Evolutionary conservation across 345 rosid species (phyloP).

Genomic region (Lumnitzera racemosa): DNA sequence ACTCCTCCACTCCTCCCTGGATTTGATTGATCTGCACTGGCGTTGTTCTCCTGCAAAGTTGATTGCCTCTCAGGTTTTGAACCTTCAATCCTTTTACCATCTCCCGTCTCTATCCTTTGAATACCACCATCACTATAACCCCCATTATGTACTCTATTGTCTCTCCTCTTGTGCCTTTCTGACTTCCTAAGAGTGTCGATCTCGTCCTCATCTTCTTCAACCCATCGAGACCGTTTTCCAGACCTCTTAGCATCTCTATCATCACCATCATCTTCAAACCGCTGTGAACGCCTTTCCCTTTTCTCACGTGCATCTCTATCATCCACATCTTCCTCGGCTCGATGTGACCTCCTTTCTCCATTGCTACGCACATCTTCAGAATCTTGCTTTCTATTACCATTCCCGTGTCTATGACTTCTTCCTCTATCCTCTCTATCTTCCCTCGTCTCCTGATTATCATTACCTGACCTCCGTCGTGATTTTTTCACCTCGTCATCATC

Average conservation of each 20-base stretch:
- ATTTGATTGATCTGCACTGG: conserved; percentile 19
- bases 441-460: conserved; percentile 6
- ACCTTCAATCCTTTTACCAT: conserved; percentile 20
- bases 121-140: too few relatives aligned
- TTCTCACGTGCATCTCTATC: conserved; percentile 11
- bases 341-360: conserved; percentile 19
- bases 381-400: conserved; percentile 18
- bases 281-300: background rate
- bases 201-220: conserved; percentile 19
- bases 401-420: conserved; percentile 14
- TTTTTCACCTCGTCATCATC: conserved; percentile 3
- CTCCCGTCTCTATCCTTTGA: conserved; percentile 23
- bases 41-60: conserved; percentile 25
- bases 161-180: too few relatives aligned
- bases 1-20: conserved; percentile 76
- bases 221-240: conserved; percentile 22
- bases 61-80: conserved; percentile 19
- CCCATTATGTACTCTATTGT: too few relatives aligned
- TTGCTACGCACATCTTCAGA: conserved; percentile 11
- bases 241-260: conserved; percentile 18
- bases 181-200: background rate
- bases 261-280: conserved; percentile 8
- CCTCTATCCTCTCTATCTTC: conserved; percentile 27
- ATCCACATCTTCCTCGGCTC: conserved; percentile 21
- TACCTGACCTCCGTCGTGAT: conserved; percentile 3